Conservation (phyloP, 805 yeast species). For the Zygosaccharomyces bisporus region DNA sequence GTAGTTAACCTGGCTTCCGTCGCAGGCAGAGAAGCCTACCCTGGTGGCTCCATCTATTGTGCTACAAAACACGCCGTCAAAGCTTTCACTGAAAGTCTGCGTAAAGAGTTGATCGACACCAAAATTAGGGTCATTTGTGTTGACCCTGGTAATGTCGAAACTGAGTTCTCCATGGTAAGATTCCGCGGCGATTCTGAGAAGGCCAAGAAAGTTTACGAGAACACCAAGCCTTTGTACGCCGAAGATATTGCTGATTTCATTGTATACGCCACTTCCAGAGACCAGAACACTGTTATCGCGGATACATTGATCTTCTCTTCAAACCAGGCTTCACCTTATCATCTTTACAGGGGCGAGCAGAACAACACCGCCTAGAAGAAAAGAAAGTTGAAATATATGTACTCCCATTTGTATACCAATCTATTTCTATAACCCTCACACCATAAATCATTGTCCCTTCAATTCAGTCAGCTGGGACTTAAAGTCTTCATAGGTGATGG, state of each 20-base stretch:
- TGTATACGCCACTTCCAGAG: slow-evolving; percentile 55
- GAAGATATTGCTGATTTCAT: slow-evolving; percentile 60
- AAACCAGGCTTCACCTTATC: slow-evolving; percentile 78
- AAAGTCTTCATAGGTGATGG: slow-evolving; percentile 42
- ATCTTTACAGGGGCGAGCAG: slow-evolving; percentile 45
- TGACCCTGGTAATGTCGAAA: slow-evolving; percentile 69
- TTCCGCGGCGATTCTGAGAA: slow-evolving; percentile 52
- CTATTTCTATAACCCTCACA: neutral
- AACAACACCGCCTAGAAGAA: neutral
- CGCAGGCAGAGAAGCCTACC: slow-evolving; percentile 77
- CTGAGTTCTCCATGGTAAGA: slow-evolving; percentile 60
- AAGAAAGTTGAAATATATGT: neutral
- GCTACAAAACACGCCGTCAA: slow-evolving; percentile 71
- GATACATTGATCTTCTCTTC: slow-evolving; percentile 80
- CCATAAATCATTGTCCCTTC: slow-evolving; percentile 1
- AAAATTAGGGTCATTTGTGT: slow-evolving; percentile 62
- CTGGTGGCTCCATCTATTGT: slow-evolving; percentile 76
- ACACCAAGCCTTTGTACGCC: slow-evolving; percentile 53
- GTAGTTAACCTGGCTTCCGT: slow-evolving; percentile 72
- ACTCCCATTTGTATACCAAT: neutral
- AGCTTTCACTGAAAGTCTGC: slow-evolving; percentile 64
- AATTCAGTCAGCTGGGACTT: slow-evolving; percentile 16
- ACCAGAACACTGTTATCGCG: slow-evolving; percentile 56
- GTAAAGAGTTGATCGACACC: slow-evolving; percentile 73
- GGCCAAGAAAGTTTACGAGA: slow-evolving; percentile 55